phyloP scores from a whole-genome alignment of 2,329 filamentous ascomycete species.

The Paecilomyces niveus region DNA sequence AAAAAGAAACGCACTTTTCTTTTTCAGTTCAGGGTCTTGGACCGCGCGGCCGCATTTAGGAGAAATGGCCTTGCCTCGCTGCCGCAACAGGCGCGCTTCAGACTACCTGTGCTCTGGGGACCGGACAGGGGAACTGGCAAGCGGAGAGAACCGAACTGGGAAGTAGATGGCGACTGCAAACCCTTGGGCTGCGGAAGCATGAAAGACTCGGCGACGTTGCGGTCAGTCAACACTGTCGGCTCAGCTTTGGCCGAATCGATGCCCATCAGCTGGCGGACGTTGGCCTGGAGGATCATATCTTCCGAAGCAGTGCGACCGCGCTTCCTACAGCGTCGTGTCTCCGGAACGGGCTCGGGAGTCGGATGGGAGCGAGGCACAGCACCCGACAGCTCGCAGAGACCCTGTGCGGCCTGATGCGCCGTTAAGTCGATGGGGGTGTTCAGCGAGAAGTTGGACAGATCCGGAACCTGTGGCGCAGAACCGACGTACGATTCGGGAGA shows the following conservation, averaged over 20 bases:
- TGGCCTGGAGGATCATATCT: conserved; percentile 29
- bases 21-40: conserved; percentile 10
- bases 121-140: conserved; percentile 22
- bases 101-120: conserved; percentile 19
- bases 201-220: conserved; percentile 23
- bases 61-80: conserved; percentile 28
- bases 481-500: conserved; percentile 27
- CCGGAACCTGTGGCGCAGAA: conserved; percentile 18
- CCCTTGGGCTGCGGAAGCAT: conserved; percentile 16
- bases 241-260: conserved; percentile 16
- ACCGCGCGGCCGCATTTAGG: background rate
- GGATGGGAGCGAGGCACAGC: conserved; percentile 17
- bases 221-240: conserved; percentile 24
- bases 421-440: conserved; percentile 21
- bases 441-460: conserved; percentile 29
- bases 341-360: conserved; percentile 4
- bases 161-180: conserved; percentile 8
- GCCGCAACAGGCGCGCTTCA: conserved; percentile 36
- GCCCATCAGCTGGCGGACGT: conserved; percentile 32
- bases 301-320: conserved; percentile 34
- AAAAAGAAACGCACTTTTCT: conserved; percentile 16
- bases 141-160: conserved; percentile 14
- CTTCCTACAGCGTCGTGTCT: conserved; percentile 25
- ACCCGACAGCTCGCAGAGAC: conserved; percentile 34
- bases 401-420: conserved; percentile 33